Conservation (phyloP, 2,329 filamentous ascomycete genomes). For the Fusarium sarcochroum region DNA sequence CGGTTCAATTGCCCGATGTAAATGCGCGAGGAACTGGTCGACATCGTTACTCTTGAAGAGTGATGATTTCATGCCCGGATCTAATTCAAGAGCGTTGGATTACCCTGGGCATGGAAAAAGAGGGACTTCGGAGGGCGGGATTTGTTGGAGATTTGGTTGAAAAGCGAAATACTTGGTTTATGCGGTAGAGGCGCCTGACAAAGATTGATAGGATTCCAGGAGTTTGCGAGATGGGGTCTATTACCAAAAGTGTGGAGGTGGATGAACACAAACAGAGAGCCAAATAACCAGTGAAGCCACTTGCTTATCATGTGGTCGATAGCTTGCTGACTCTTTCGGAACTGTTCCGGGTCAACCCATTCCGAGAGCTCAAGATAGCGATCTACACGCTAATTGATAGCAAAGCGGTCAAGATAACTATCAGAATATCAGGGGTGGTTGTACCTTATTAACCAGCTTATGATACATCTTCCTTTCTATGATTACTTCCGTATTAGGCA, state of each 20-base stretch:
- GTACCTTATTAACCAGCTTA: not conserved
- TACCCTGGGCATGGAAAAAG: too few relatives aligned
- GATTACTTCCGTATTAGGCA: not conserved
- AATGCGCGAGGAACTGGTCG: not conserved
- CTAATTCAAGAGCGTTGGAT: not conserved
- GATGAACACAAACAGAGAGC: not conserved
- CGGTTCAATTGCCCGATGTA: not conserved
- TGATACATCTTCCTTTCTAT: not conserved
- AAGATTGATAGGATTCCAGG: not conserved
- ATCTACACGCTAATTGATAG: not conserved
- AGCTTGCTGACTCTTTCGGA: not conserved
- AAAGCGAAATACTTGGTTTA: not conserved
- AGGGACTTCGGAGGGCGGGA: too few relatives aligned
- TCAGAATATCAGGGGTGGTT: not conserved
- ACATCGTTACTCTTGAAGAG: not conserved
- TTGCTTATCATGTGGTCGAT: not conserved
- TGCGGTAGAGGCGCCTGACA: not conserved
- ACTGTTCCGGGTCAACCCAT: not conserved
- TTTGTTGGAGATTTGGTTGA: not conserved
- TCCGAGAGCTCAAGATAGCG: conserved; percentile 1
- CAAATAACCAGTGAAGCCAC: not conserved
- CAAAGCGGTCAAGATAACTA: not conserved
- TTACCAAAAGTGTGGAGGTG: not conserved
- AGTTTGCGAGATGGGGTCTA: not conserved
- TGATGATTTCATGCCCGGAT: not conserved